Base-by-base conservation (phyloP, 2,329 filamentous ascomycete species). In the Talaromyces sp. region DNA sequence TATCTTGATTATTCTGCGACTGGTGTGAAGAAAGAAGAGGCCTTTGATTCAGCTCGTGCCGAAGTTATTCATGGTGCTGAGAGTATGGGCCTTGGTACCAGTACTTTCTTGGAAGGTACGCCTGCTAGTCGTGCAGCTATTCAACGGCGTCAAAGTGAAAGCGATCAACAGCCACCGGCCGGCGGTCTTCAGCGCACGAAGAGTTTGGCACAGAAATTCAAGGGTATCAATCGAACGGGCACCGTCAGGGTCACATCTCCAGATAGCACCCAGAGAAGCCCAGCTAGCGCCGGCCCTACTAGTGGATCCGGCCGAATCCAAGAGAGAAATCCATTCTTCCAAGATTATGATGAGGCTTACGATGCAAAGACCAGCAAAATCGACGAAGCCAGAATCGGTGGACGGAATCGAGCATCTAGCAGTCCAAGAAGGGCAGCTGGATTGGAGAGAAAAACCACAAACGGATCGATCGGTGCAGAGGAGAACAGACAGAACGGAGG, bases 31-130 rank as follows among this genome's bases (percentile, higher is more conserved):
- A 73, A 75, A 43, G 69, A 68, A 2, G 74, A 78, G 31, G 78
- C 74, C 22, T 91, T 93, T 72, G 91, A 95, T 73, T 87, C 92
- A 1, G 79, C 84, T 33, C 86, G 87, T 64, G 84, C 87, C 56
- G 88, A 91, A 64, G 86, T 90, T 56, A 85, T 98, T 14, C 92
- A 98, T 70, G 94, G 94, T 19, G 88, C 93, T 63, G 89, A 96
- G 78, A 89, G 87, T 3, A 82, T 91, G 67, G 95, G 95, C 10
- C 81, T 99, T 8, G 95, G 95, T 62, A 97, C 93, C 1, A 96
- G 93, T 39, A 99, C 95, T 2, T 98, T 98, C 83, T 80, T 99
- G 24, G 95, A 99, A 72, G 95, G 95, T 41, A 90, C 95, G 1
- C 94, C 95, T 14, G 95, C 93, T 33, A 90, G 93, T 33, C 88